Evolutionary conservation across 2,329 filamentous ascomycete species (phyloP).

Genomic region (Beauveria medogensis): DNA sequence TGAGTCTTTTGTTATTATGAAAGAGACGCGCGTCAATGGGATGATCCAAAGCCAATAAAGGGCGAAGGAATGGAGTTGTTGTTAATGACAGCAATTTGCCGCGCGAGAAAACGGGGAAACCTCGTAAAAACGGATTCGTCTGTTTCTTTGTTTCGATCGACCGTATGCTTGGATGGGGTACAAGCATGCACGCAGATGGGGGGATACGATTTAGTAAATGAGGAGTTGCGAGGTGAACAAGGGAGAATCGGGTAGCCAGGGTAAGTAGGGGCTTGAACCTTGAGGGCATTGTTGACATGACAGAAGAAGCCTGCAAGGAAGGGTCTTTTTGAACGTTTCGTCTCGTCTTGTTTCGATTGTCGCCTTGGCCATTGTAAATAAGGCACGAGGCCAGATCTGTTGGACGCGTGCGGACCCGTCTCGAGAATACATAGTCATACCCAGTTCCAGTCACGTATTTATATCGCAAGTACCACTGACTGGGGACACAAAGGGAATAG

Average conservation of each 20-base stretch:
- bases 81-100: neutral
- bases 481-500: too few species aligned
- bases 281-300: too few species aligned
- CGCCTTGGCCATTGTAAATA: too few species aligned
- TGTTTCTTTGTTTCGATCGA: neutral
- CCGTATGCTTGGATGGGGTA: neutral
- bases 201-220: neutral
- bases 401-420: too few species aligned
- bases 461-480: too few species aligned
- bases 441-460: too few species aligned
- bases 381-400: too few species aligned
- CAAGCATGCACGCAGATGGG: neutral
- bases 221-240: neutral
- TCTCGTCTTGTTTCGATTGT: too few species aligned
- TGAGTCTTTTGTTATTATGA: neutral
- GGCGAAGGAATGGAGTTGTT: neutral
- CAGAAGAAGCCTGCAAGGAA: too few species aligned
- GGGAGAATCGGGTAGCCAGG: neutral
- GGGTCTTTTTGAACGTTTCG: too few species aligned
- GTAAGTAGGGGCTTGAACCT: neutral
- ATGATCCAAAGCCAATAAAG: neutral
- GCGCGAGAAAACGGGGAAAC: neutral
- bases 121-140: neutral
- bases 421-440: too few species aligned
- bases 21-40: neutral